Evolutionary conservation across 495 filamentous ascomycete genomes (phyloP), one percentile per base, ranked within the genome.

Genomic region (Lentithecium fluviatile): DNA sequence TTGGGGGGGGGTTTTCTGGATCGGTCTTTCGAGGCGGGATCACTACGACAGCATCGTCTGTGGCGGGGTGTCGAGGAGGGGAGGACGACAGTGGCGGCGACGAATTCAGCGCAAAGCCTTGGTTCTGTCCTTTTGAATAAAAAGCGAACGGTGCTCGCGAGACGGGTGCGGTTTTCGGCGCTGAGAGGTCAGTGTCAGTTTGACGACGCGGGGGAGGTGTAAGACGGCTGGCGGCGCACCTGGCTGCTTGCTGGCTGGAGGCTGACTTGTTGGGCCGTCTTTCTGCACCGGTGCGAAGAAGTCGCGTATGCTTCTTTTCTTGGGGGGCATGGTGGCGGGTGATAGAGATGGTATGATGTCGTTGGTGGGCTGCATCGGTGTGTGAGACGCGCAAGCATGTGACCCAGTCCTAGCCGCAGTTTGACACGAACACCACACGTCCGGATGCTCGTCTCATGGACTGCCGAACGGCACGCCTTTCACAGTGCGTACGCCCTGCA

Each of bases 261-360:
- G 45, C 8, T 2, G 2, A 17, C n/a, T 8, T 13, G 29, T 8
- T 50, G 21, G 21, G 1, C 4, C 29, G 29, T 32, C 29, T 32
- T 32, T 32, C 29, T 32, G 29, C 29, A 32, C 29, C 3, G 29
- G 29, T 32, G 29, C 29, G 29, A 62, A 62, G 52, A 48, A 62
- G 43, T 46, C 32, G 45, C 52, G 42, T n/a, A 62, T 62, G 40
- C 51, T 45, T 47, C 59, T 25, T 24, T 54, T 49, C 46, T 24
- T 21, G 29, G 50, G 19, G 8, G 40, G 40, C 40, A 43, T 43
- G 13, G 40, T 20, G 19, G 13, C 40, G 19, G 13, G 15, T 20
- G 40, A 20, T 49, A 13, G 17, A 15, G 45, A 49, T 20, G 19
- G 29, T 32, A 29, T 49, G 19, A 15, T 3, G 20, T 21, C 45